A percentile compares a stretch with the other conserved stretches of the same genome.
phyloP scores from a whole-genome alignment of 345 rosid species.

The Odontarrhena argentea region DNA sequence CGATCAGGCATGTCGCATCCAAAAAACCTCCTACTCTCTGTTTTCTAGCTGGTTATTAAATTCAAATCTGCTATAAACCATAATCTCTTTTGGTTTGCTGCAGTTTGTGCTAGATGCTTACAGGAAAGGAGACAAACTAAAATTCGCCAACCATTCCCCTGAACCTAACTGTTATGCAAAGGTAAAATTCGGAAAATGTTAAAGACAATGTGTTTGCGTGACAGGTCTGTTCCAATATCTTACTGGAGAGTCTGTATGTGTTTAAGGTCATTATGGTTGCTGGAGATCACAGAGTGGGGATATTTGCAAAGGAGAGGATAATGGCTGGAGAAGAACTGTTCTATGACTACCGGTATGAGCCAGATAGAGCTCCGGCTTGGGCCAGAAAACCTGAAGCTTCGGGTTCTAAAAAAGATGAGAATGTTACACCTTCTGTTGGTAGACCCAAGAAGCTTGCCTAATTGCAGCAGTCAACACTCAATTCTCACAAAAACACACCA shows the following conservation, averaged over 20 bases:
- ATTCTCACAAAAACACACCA: neutral
- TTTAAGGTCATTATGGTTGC: conserved; percentile 91
- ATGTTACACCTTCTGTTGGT: conserved; percentile 66
- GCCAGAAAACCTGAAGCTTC: conserved; percentile 92
- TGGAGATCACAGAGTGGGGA: conserved; percentile 95
- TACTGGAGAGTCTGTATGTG: conserved; percentile 25
- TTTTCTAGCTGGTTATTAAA: conserved; percentile 2
- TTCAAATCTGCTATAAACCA: neutral
- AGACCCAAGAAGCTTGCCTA: conserved; percentile 97
- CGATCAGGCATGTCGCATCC: conserved; percentile 70
- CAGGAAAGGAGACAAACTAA: conserved; percentile 95
- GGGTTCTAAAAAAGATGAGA: conserved; percentile 84
- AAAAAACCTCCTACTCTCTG: neutral
- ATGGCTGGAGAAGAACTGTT: conserved; percentile 90
- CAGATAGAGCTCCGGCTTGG: conserved; percentile 99
- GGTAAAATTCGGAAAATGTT: conserved; percentile 45
- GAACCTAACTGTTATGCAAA: conserved; percentile 98
- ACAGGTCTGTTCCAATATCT: neutral
- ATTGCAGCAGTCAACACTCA: conserved; percentile 17
- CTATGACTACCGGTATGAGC: conserved; percentile 93
- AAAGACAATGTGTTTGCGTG: neutral
- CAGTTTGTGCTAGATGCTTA: conserved; percentile 99
- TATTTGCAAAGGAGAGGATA: conserved; percentile 93
- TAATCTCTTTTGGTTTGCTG: conserved; percentile 36
- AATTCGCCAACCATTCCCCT: conserved; percentile 96